Evolutionary conservation across 441 rosid genomes (phyloP).

Genomic region (Pelargonium myrrhifolium): DNA sequence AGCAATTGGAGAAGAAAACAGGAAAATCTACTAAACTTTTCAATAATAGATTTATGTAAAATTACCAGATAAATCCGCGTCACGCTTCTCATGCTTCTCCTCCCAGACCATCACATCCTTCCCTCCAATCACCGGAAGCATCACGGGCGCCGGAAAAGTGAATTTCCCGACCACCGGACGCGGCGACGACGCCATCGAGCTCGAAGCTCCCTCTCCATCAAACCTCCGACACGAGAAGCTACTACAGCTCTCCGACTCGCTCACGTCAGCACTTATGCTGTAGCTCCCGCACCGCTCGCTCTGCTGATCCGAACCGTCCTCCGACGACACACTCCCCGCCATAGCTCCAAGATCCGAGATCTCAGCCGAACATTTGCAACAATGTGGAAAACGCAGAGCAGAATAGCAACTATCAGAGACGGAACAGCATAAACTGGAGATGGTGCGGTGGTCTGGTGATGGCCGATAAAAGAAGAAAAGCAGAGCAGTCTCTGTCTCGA

Average conservation of each 20-base stretch:
- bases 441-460: too few species aligned
- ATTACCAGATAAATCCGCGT: conserved; percentile 51
- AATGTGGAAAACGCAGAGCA: not conserved
- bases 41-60: not conserved
- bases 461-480: too few species aligned
- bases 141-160: conserved; percentile 45
- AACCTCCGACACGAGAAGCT: conserved; percentile 65
- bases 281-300: conserved; percentile 86
- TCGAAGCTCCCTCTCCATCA: conserved; percentile 52
- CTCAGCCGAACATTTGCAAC: conserved; percentile 15
- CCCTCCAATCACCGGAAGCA: conserved; percentile 76
- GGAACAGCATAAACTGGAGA: too few species aligned
- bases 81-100: conserved; percentile 46
- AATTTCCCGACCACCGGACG: conserved; percentile 29
- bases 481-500: not conserved
- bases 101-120: conserved; percentile 66
- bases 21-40: not conserved
- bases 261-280: conserved; percentile 87
- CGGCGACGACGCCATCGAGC: conserved; percentile 67
- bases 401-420: too few species aligned
- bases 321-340: conserved; percentile 57
- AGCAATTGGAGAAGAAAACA: not conserved
- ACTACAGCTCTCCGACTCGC: conserved; percentile 86
- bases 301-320: conserved; percentile 48
- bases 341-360: conserved; percentile 31